Percentiles rank a stretch among this genome's conserved stretches.
These are phyloP conservation scores for Alternaria postmessia DNA, from an alignment of 2,329 filamentous ascomycete species.

Conservation along the genomic window DNA sequence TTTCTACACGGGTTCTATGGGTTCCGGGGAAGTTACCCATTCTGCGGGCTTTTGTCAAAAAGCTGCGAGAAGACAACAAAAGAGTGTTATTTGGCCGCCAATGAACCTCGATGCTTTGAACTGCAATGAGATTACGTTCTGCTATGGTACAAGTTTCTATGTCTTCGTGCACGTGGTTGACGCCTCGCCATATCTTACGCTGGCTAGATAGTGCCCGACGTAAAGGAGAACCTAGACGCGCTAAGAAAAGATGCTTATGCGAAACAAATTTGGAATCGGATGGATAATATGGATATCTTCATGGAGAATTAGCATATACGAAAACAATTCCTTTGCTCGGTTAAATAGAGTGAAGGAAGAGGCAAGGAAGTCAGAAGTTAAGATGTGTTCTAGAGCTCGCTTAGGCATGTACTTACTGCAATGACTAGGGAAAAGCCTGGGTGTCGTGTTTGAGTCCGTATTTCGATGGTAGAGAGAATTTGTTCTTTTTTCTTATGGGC, in stretches of 20 bases:
- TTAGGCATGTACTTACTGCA: no score
- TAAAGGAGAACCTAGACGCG: not conserved
- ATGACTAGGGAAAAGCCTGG: no score
- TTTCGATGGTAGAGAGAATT: no score
- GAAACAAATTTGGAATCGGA: not conserved
- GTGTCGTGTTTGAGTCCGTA: no score
- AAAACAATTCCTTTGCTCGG: conserved; percentile 62
- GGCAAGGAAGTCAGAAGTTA: conserved; percentile 4
- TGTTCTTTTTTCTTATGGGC: no score
- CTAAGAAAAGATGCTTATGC: not conserved
- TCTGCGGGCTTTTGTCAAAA: conserved; percentile 58
- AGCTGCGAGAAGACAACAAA: conserved; percentile 47
- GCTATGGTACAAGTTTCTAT: not conserved
- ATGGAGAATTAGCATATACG: conserved; percentile 70
- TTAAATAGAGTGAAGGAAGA: conserved; percentile 58
- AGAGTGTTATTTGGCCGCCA: conserved; percentile 63
- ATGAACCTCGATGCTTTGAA: conserved; percentile 67
- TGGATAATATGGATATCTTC: conserved; percentile 59
- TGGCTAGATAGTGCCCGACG: not conserved
- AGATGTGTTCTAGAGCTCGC: no score
- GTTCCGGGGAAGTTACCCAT: conserved; percentile 66
- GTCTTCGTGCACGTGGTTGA: not conserved
- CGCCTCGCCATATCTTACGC: not conserved
- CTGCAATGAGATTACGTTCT: conserved; percentile 64
- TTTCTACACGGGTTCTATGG: conserved; percentile 71